Evolutionary conservation across 169 alveolate genomes (phyloP), one percentile per base, ranked within the genome.

Genomic region (Plasmodium berghei): DNA sequence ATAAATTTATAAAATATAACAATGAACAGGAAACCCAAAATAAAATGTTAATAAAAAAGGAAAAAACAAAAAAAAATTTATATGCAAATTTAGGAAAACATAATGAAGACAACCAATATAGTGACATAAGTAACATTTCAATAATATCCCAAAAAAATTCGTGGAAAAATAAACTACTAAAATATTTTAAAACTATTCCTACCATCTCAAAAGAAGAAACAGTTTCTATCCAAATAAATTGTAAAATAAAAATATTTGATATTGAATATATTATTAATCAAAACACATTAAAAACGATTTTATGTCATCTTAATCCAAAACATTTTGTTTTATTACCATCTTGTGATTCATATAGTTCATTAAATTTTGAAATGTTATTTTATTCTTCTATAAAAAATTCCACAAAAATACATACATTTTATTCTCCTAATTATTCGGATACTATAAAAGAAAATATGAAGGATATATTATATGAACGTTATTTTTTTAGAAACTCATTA

Each of bases 241-340:
- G 90, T 48, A 20, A 24, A 22, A 59, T 83, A 52, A 69, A 61
- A 55, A n/a, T 61, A 20, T 83, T 67, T 67, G 24, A 83, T 59
- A 55, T 83, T 3, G 73, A 83, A 67, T 54, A 83, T 42, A 18
- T 6, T 26, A 45, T 67, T 34, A 83, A 83, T 61, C 90, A 83
- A 22, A 83, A 83, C 52, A 48, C 59, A 20, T 62, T 83, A 54
- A 83, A 67, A 55, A 83, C 64, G 3, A 56, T 83, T 18, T 34
- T 83, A 67, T 59, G 9, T 16, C n/a, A 67, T 12, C 67, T 83
- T 63, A 83, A 83, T 46, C 90, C 90, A 28, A 69, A 67, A 40
- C 20, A 83, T 66, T 83, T 83, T 83, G 85, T 83, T 26, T 59
- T 83, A n/a, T 72, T 83, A 40, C 90, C 90, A 34, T 54, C 64